These are phyloP conservation scores for Trichosanthes cucumerina DNA, from an alignment of 306 rosid species.

Conservation along the genomic window DNA sequence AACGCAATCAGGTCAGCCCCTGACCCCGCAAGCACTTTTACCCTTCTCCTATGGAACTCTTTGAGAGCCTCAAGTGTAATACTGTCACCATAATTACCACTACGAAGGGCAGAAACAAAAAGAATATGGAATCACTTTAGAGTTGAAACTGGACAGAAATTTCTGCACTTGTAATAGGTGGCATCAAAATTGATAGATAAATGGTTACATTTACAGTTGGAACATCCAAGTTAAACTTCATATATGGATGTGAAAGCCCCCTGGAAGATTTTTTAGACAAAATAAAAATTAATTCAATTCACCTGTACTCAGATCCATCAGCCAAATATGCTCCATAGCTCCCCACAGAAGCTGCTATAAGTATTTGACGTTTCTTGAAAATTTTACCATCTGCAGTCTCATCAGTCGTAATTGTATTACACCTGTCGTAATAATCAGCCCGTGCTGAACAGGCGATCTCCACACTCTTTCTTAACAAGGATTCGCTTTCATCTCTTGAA, in stretches of 20 bases:
- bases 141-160: not conserved
- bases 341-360: constrained; percentile 87
- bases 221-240: constrained; percentile 1
- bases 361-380: constrained; percentile 35
- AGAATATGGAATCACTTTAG: not conserved
- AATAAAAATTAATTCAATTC: not conserved
- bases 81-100: constrained; percentile 69
- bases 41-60: constrained; percentile 71
- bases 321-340: constrained; percentile 90
- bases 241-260: not conserved
- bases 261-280: not conserved
- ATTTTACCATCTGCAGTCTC: constrained; percentile 23
- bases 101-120: constrained; percentile 15
- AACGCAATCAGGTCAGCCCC: constrained; percentile 86
- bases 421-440: constrained; percentile 41
- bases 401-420: constrained; percentile 39
- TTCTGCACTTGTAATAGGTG: not conserved
- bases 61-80: constrained; percentile 47
- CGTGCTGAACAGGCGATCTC: constrained; percentile 69
- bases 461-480: constrained; percentile 61
- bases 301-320: constrained; percentile 37
- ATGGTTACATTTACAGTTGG: not conserved
- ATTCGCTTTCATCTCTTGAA: constrained; percentile 55
- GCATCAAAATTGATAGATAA: not conserved
- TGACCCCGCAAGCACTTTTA: constrained; percentile 55